Base-by-base conservation (phyloP, 1,139 yeast species). In the Geotrichum siamense region DNA sequence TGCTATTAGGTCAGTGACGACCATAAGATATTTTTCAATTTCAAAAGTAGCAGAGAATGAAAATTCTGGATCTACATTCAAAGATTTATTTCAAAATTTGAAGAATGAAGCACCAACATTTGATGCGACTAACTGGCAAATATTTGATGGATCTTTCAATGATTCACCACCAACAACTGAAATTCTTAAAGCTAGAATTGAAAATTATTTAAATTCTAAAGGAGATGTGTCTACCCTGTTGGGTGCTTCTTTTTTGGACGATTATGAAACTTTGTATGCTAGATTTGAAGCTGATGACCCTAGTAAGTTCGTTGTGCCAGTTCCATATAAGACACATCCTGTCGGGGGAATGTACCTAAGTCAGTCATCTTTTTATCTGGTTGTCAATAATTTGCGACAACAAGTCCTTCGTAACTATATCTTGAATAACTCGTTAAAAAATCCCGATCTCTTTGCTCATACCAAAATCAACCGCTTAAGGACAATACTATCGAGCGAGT, bases 351-450 rank as follows among this genome's bases (percentile, higher is more conserved):
- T 30, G n/a, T 21, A 30, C 12, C 16, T 38, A 30, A 15, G 29
- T 5, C 42, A 35, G 19, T 19, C 12, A 1, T 29, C 32, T 33
- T 43, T 38, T 20, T 38, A 38, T 21, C 16, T 12, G 2, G 22
- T 33, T 15, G 20, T 31, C n/a, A 32, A 31, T 19, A 21, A 15
- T n/a, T 17, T 32, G 39, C 12, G 42, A 26, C 38, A 41, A 37
- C 45, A 43, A 22, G 39, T 38, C 12, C 29, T 43, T 35, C 42
- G 45, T 20, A 38, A 38, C n/a, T n/a, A n/a, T n/a, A n/a, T n/a
- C n/a, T n/a, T n/a, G n/a, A n/a, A n/a, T n/a, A n/a, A n/a, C n/a
- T n/a, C n/a, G n/a, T n/a, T n/a, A n/a, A n/a, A n/a, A n/a, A n/a
- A n/a, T n/a, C n/a, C n/a, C n/a, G n/a, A n/a, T n/a, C n/a, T n/a